Evolutionary conservation across 2,329 filamentous ascomycete genomes (phyloP), one percentile per base, ranked within the genome.

Genomic region (Lasiodiplodia citricola): DNA sequence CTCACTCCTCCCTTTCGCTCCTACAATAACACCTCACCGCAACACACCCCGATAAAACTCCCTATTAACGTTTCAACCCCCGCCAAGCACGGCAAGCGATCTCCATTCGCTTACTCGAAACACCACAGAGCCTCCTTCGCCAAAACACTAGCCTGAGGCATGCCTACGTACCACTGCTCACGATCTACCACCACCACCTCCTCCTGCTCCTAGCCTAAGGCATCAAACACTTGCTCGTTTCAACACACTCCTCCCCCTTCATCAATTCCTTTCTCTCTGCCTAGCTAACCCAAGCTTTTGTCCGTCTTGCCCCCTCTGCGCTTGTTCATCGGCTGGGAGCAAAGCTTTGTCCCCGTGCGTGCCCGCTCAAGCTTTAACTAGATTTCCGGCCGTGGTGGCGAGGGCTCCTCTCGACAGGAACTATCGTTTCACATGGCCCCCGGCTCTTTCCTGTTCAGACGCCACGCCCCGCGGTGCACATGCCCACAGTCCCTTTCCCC

Each of bases 61-160:
- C 21, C 23, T 47, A 11, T 64, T 64, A 64, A 52, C 14, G 60
- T 52, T 64, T 64, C 60, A 64, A 47, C 28, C 18, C 5, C 41
- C 7, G 41, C 41, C 41, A 47, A 47, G 41, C 41, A 10, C 13
- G 41, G 18, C 11, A 47, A 25, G 31, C 23, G 35, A 47, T 47
- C 41, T 18, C 25, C 58, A 28, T n/a, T 50, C 38, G 41, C 41
- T 25, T 62, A 62, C 28, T 35, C 14, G 13, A 11, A 23, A 47
- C 41, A 47, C 18, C 41, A 21, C 41, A n/a, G 41, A 47, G 41
- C 41, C 6, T 16, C 41, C 41, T 47, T 47, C 41, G n/a, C 41
- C 41, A 47, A 62, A 50, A 62, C 41, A 18, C 23, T 50, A 18
- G 28, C 58, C 58, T 35, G 41, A 35, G 41, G 58, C 58, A 50